Base-by-base conservation (phyloP, 306 rosid species). In the Glycine tomentella region DNA sequence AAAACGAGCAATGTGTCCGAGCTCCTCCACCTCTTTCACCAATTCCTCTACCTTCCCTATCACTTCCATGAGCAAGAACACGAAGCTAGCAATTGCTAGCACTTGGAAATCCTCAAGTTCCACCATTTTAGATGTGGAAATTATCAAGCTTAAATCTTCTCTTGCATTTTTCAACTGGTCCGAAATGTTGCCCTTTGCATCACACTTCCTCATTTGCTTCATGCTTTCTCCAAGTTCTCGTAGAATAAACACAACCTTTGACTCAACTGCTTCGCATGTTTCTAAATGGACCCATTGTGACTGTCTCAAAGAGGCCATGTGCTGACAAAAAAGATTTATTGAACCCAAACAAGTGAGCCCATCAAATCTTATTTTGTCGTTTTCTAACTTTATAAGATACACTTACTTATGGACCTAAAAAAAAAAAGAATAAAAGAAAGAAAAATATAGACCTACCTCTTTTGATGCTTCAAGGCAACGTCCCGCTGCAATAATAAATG, bases 211-310 rank as follows among this genome's bases (percentile, higher is more conserved):
- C 98, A 90, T 88, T 74, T 88, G 75, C 77, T 71, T 81, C 42
- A 91, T 72, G 80, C 92, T 93, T 4, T 89, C 92, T 46, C 97
- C 97, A 7, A 95, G 78, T 88, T 91, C 99, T 78, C 72, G 74
- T 0, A 95, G 79, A 15, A 83, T 82, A 87, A 83, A 57, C 8
- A 72, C 88, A 10, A 91, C 57, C 8, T 81, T 80, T 13, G 88
- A 74, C 58, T 92, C 91, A 58, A 84, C 86, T 57, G 84, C 86
- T 78, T 90, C 91, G 38, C 88, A 87, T 7, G 87, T 55, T 80
- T 85, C 91, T 76, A 79, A 36, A 46, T 83, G 82, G 0, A 72
- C 69, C 0, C 56, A 53, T 48, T 86, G 72, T 34, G 83, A 74
- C 14, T 84, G 58, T 66, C 88, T 88, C 84, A 63, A 7, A 51